Base-by-base conservation (phyloP, 2,329 filamentous ascomycete genomes). In the Pseudogymnoascus sp. region DNA sequence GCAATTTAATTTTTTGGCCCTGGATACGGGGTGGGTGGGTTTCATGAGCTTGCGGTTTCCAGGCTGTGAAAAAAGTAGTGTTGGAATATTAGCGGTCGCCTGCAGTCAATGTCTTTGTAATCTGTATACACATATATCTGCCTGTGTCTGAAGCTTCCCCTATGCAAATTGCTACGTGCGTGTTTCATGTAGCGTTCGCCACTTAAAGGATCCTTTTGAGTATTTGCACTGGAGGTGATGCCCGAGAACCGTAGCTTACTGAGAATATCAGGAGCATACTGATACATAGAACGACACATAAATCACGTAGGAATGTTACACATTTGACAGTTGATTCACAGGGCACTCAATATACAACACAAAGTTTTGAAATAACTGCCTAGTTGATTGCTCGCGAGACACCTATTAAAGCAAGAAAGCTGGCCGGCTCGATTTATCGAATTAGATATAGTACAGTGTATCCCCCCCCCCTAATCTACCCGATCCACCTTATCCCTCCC, bases 371-470 rank as follows among this genome's bases (percentile, higher is more conserved):
- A 57, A 57, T 57, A 57, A 57, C 50, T 57, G 50, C 50, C 50
- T 57, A 57, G 50, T 33, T 57, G 50, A 57, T 57, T 57, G 50
- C 50, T 57, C 50, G 50, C 50, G 50, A 57, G 50, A 57, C 50
- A 57, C 50, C 50, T 57, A 57, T 57, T 57, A 57, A 57, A 57
- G 50, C 50, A 57, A 57, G 61, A 67, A 66, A 65, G 71, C 69
- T 70, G 71, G 70, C 71, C 71, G 70, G 69, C 68, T 42, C 67
- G 67, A 67, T 68, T 60, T 65, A 67, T 60, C 62, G 68, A 71
- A 70, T 70, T 70, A 70, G 65, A 68, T 73, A 73, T 73, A 72
- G 68, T 73, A 72, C 70, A 73, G 68, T 68, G 65, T 38, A 62
- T 62, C 57, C 62, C 21, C 36, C 66, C 67, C 67, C 64, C n/a